Evolutionary conservation across 2,329 filamentous ascomycete genomes (phyloP).

Genomic region (Trichoderma guizhouense): DNA sequence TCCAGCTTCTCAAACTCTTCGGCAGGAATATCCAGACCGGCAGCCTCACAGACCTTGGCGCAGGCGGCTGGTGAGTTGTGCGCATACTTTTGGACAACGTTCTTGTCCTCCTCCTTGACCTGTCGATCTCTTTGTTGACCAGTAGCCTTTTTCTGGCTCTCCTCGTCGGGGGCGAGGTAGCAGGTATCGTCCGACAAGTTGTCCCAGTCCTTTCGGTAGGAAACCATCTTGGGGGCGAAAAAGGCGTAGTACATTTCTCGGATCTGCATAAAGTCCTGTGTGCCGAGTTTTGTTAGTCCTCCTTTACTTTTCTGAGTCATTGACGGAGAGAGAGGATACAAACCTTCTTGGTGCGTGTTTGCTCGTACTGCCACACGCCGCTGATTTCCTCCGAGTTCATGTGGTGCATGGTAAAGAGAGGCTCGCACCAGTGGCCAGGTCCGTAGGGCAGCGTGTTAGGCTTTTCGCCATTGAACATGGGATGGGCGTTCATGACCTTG

Average conservation of each 20-base stretch:
- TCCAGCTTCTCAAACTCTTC: conserved; percentile 32
- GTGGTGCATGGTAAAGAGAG: conserved; percentile 56
- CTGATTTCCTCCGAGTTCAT: conserved; percentile 51
- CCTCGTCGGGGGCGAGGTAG: conserved; percentile 40
- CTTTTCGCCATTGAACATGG: conserved; percentile 56
- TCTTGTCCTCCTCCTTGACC: conserved; percentile 39
- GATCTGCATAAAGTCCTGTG: conserved; percentile 43
- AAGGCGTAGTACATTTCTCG: conserved; percentile 49
- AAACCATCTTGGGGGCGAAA: conserved; percentile 42
- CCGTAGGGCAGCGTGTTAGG: conserved; percentile 49
- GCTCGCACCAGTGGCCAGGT: conserved; percentile 52
- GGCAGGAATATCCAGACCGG: conserved; percentile 35
- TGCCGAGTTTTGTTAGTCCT: background rate
- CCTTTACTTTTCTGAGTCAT: background rate
- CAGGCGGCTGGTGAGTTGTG: conserved; percentile 47
- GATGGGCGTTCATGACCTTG: conserved; percentile 43
- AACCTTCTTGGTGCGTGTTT: conserved; percentile 44
- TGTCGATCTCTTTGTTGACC: conserved; percentile 34
- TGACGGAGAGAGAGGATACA: conserved; percentile 21
- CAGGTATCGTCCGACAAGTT: conserved; percentile 49
- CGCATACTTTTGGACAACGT: conserved; percentile 41
- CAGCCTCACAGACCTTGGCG: conserved; percentile 45
- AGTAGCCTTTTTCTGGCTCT: conserved; percentile 33
- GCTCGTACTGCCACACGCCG: conserved; percentile 52
- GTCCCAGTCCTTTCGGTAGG: conserved; percentile 48